These are phyloP conservation scores for Scolecobasidium constrictum DNA, from an alignment of 2,329 filamentous ascomycete genomes.

Conservation along the genomic window DNA sequence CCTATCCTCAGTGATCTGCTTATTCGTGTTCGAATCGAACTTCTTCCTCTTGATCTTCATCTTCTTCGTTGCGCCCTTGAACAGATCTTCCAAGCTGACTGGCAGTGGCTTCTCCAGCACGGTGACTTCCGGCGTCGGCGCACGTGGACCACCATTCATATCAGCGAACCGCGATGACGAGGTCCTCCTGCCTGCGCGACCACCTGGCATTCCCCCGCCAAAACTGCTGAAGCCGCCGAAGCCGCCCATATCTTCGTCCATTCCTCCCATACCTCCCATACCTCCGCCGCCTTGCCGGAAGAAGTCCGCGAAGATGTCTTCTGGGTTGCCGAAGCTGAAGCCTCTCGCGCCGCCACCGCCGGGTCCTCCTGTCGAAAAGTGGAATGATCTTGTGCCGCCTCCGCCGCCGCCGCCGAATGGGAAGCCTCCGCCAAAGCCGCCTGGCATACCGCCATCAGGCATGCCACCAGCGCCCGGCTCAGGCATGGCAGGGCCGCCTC, in stretches of 20 bases:
- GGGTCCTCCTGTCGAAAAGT: constrained; percentile 48
- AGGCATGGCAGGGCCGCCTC: constrained; percentile 54
- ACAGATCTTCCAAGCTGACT: constrained; percentile 80
- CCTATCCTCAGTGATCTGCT: constrained; percentile 77
- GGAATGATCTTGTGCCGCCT: constrained; percentile 44
- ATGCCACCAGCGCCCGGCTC: constrained; percentile 36
- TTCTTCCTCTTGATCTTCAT: constrained; percentile 97
- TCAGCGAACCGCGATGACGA: constrained; percentile 18
- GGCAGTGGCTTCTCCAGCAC: constrained; percentile 78
- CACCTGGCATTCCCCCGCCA: constrained; percentile 19
- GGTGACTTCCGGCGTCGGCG: constrained; percentile 70
- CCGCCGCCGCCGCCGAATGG: constrained; percentile 41
- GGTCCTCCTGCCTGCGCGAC: constrained; percentile 22
- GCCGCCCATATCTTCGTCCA: constrained; percentile 35
- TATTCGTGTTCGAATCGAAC: constrained; percentile 69
- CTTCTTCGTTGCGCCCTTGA: constrained; percentile 81
- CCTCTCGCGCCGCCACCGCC: constrained; percentile 44
- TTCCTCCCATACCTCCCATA: constrained; percentile 31
- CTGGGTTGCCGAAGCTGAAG: constrained; percentile 76
- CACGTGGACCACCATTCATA: constrained; percentile 25
- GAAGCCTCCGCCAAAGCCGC: constrained; percentile 41
- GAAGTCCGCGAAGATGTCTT: constrained; percentile 79
- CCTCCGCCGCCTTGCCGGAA: constrained; percentile 48
- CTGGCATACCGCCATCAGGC: constrained; percentile 40
- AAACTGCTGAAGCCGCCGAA: constrained; percentile 28